Conservation (phyloP, 352 stramenopile genomes). For the Phytophthora sp. region DNA sequence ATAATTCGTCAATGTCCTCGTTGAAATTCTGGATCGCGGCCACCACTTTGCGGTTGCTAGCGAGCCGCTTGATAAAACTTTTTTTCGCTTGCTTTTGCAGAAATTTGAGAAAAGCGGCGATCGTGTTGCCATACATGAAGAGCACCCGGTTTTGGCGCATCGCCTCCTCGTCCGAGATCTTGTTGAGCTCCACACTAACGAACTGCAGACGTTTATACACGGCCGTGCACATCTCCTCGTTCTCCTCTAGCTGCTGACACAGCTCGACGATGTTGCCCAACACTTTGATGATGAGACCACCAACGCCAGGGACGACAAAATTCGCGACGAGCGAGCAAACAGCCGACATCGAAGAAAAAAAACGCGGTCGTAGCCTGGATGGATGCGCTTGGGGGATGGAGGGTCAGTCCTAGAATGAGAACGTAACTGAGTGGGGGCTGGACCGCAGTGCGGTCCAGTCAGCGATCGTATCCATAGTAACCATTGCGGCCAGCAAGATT, state of each 20-base stretch:
- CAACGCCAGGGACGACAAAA: slow-evolving; percentile 29
- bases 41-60: slow-evolving; percentile 34
- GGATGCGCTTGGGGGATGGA: too few species aligned
- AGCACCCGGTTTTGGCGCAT: slow-evolving; percentile 32
- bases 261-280: slow-evolving; percentile 29
- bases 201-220: slow-evolving; percentile 30
- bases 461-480: too few species aligned
- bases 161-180: slow-evolving; percentile 28
- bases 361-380: not conserved
- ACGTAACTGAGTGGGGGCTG: too few species aligned
- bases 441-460: too few species aligned
- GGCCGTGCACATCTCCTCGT: slow-evolving; percentile 32
- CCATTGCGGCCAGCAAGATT: not conserved
- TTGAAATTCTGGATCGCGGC: slow-evolving; percentile 32
- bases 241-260: slow-evolving; percentile 41
- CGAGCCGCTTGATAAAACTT: slow-evolving; percentile 30
- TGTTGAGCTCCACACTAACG: slow-evolving; percentile 29
- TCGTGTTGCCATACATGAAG: slow-evolving; percentile 28
- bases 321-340: slow-evolving; percentile 33
- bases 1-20: slow-evolving; percentile 36
- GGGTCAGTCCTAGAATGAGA: too few species aligned
- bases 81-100: slow-evolving; percentile 32
- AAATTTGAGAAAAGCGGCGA: slow-evolving; percentile 32
- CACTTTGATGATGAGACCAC: slow-evolving; percentile 27
- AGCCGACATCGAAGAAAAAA: slow-evolving; percentile 16